Conservation (phyloP, 2,329 filamentous ascomycete genomes). For the Trichophyton verrucosum region DNA sequence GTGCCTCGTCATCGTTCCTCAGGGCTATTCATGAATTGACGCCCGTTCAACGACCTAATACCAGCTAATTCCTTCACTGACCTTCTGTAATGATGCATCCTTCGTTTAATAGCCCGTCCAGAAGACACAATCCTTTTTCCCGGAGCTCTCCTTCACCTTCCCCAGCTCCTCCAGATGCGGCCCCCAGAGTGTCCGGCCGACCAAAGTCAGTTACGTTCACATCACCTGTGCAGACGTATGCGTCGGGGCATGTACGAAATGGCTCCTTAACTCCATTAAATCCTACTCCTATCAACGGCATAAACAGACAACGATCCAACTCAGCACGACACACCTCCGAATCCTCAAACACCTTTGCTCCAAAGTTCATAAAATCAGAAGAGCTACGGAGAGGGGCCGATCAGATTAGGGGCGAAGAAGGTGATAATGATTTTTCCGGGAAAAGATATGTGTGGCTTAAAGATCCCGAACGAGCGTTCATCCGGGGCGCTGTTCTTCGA, state of each 20-base stretch:
- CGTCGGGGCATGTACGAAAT: conserved; percentile 52
- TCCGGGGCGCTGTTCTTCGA: conserved; percentile 83
- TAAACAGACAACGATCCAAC: conserved; percentile 40
- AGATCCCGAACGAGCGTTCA: conserved; percentile 74
- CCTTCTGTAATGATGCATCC: conserved; percentile 35
- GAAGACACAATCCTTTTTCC: conserved; percentile 69
- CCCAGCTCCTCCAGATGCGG: conserved; percentile 37
- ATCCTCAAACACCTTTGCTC: conserved; percentile 75
- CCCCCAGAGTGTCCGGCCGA: conserved; percentile 33
- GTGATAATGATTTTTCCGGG: conserved; percentile 96
- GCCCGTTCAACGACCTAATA: neutral
- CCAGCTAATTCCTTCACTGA: neutral
- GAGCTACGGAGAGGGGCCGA: conserved; percentile 51
- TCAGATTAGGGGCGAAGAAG: conserved; percentile 63
- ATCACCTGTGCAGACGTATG: conserved; percentile 37
- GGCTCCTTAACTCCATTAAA: conserved; percentile 54
- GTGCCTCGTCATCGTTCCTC: neutral
- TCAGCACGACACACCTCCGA: conserved; percentile 49
- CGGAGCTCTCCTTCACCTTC: conserved; percentile 55
- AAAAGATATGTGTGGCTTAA: conserved; percentile 97
- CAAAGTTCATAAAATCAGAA: conserved; percentile 86
- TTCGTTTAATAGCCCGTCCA: conserved; percentile 52
- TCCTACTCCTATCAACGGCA: conserved; percentile 31
- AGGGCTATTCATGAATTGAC: neutral
- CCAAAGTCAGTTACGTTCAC: conserved; percentile 67